Percentiles rank a stretch among this genome's conserved stretches.
These are phyloP conservation scores for Fomitiporia mediterranea DNA, from an alignment of 1,284 basidiomycete genomes.

Conservation along the genomic window DNA sequence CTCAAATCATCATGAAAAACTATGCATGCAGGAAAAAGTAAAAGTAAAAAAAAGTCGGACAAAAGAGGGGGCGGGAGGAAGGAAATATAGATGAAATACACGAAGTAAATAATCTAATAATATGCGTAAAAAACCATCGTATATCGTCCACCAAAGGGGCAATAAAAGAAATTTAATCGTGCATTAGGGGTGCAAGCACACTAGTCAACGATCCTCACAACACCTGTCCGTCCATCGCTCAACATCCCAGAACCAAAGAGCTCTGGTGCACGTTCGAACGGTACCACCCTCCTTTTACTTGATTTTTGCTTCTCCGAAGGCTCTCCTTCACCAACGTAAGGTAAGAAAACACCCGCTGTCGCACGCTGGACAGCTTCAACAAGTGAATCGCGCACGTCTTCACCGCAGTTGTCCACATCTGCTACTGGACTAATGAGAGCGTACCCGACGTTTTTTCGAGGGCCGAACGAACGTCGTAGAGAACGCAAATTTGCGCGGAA, in stretches of 20 bases:
- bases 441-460: constrained; percentile 24
- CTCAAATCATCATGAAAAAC: too few relatives aligned
- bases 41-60: not conserved
- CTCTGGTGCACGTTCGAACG: constrained; percentile 17
- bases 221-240: constrained; percentile 13
- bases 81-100: not conserved
- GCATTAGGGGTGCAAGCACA: not conserved
- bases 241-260: constrained; percentile 6
- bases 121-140: too few relatives aligned
- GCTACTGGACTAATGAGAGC: constrained; percentile 27
- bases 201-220: constrained; percentile 17
- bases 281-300: constrained; percentile 5
- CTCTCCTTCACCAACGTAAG: not conserved
- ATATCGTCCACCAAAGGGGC: too few relatives aligned
- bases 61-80: not conserved
- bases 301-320: not conserved
- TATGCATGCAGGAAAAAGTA: too few relatives aligned
- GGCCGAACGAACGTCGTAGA: constrained; percentile 34
- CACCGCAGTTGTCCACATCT: constrained; percentile 28
- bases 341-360: not conserved
- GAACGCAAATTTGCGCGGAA: constrained; percentile 66
- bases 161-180: not conserved
- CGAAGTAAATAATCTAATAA: too few relatives aligned
- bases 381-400: constrained; percentile 28
- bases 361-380: constrained; percentile 24